Evolutionary conservation across 148 eudicot genomes (phyloP).

Genomic region (Oxyria digyna): DNA sequence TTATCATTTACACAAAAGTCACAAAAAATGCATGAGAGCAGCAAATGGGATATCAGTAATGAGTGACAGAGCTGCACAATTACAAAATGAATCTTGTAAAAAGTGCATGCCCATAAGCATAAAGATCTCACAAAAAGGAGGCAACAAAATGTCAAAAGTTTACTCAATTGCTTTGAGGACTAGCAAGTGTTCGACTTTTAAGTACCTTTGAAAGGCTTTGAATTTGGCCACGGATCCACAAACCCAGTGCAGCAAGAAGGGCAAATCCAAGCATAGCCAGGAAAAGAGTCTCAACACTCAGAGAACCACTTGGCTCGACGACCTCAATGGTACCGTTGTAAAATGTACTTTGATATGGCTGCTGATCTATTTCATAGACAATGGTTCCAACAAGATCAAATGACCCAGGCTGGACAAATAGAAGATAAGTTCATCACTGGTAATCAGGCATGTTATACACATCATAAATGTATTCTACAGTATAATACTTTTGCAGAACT

Average conservation of each 20-base stretch:
- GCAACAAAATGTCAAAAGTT: background rate
- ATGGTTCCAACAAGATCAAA: slow-evolving; percentile 84
- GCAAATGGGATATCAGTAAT: no score
- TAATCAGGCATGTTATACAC: background rate
- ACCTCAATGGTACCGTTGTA: slow-evolving; percentile 93
- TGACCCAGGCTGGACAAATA: slow-evolving; percentile 54
- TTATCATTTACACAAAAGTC: no score
- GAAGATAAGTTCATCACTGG: background rate
- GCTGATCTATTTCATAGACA: slow-evolving; percentile 72
- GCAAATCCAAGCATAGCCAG: slow-evolving; percentile 56
- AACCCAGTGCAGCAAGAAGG: slow-evolving; percentile 53
- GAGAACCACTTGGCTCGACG: slow-evolving; percentile 57
- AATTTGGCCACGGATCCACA: slow-evolving; percentile 63
- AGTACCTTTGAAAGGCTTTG: slow-evolving; percentile 59
- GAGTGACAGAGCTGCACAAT: no score
- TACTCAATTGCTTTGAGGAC: background rate
- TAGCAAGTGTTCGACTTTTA: background rate
- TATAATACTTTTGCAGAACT: no score
- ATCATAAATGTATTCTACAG: no score
- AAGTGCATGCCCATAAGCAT: no score
- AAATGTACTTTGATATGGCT: slow-evolving; percentile 71
- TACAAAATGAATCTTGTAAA: no score
- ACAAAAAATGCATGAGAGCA: no score
- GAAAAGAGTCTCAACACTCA: slow-evolving; percentile 86
- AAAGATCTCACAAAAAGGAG: no score